Percentiles rank a stretch among this genome's conserved stretches.
Evolutionary conservation across 805 yeast genomes (phyloP).

Genomic region (Wickerhamiella siamensis): DNA sequence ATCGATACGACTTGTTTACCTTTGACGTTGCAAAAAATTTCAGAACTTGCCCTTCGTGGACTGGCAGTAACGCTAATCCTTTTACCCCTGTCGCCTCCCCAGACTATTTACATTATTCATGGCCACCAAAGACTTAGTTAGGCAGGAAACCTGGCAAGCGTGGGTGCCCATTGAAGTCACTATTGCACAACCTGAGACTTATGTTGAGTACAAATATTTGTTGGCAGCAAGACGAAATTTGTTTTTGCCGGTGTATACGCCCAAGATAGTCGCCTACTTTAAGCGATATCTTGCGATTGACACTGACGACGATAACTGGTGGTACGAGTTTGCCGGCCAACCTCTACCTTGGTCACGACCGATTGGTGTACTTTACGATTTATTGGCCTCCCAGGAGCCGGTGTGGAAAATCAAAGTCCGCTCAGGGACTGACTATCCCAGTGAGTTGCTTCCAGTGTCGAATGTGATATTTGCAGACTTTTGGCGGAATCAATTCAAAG

Average conservation of each 20-base stretch:
- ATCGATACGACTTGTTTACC: too few relatives aligned
- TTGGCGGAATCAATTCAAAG: constrained; percentile 73
- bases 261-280: constrained; percentile 11
- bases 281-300: constrained; percentile 5
- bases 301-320: constrained; percentile 2
- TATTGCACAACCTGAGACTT: constrained; percentile 4
- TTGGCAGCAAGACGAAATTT: constrained; percentile 8
- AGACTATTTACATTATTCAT: neutral
- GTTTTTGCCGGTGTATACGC: constrained; percentile 10
- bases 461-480: constrained; percentile 31
- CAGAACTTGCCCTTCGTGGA: too few relatives aligned
- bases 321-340: constrained; percentile 9
- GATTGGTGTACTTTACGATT: constrained; percentile 15
- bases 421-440: constrained; percentile 32
- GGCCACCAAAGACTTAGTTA: neutral
- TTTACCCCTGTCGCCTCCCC: too few relatives aligned
- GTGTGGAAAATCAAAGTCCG: constrained; percentile 37
- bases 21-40: too few relatives aligned
- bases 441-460: constrained; percentile 30
- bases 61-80: too few relatives aligned
- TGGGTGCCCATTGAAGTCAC: constrained; percentile 7
- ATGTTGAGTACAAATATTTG: constrained; percentile 4
- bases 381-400: neutral
- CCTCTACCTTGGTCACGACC: constrained; percentile 15
- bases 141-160: constrained; percentile 2